Percentiles rank a stretch among this genome's conserved stretches.
These are phyloP conservation scores for Ophiostoma tasmaniense DNA, from an alignment of 2,329 filamentous ascomycete genomes.

Conservation along the genomic window DNA sequence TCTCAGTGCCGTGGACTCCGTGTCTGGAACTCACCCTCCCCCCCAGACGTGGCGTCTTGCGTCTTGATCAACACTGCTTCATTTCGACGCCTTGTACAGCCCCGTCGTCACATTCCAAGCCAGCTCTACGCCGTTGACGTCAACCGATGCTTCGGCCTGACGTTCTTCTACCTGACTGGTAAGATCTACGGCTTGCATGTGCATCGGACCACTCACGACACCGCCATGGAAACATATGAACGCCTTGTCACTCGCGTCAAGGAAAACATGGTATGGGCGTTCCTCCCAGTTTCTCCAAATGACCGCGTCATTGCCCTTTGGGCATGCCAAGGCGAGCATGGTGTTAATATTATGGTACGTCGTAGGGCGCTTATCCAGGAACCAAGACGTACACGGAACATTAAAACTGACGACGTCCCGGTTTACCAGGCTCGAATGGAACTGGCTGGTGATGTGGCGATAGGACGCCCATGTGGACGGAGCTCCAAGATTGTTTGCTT, in stretches of 20 bases:
- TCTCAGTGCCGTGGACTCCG: too few relatives aligned
- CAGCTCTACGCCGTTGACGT: not conserved
- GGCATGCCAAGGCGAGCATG: too few relatives aligned
- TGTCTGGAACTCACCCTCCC: too few relatives aligned
- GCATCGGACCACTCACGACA: not conserved
- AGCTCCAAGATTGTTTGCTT: too few relatives aligned
- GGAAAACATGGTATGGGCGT: not conserved
- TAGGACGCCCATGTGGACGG: too few relatives aligned
- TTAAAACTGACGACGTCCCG: too few relatives aligned
- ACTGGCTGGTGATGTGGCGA: constrained; percentile 10
- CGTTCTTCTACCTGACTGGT: not conserved
- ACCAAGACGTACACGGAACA: too few relatives aligned
- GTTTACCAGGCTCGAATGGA: too few relatives aligned
- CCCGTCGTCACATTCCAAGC: not conserved
- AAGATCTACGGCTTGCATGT: not conserved
- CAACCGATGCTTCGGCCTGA: not conserved
- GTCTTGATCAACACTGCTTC: too few relatives aligned
- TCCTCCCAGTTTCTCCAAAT: not conserved
- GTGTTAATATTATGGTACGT: too few relatives aligned
- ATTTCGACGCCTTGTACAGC: constrained; percentile 3
- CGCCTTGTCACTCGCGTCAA: not conserved
- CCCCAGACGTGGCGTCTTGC: too few relatives aligned
- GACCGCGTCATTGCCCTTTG: constrained; percentile 4
- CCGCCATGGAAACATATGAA: not conserved
- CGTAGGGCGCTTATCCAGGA: too few relatives aligned